Conservation (phyloP, 1,284 basidiomycete species). For the Ustilago sp. region DNA sequence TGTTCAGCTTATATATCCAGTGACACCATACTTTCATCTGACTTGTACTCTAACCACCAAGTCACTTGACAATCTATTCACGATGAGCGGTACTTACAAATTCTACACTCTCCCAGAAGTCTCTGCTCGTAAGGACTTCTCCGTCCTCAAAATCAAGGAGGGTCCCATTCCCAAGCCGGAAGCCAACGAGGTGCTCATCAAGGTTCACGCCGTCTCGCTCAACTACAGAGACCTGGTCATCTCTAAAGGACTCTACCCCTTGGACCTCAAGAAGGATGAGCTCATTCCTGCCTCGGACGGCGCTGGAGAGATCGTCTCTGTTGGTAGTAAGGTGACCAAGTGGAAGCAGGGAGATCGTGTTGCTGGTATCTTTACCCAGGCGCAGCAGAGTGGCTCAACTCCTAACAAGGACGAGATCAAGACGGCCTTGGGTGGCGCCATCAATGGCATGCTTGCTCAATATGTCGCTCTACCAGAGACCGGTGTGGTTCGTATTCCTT, state of each 20-base stretch:
- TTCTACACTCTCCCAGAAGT: slow-evolving; percentile 41
- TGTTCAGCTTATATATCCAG: neutral
- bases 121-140: slow-evolving; percentile 42
- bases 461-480: slow-evolving; percentile 70
- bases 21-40: neutral
- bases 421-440: slow-evolving; percentile 73
- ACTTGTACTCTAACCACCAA: neutral
- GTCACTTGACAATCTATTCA: neutral
- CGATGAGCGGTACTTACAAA: slow-evolving; percentile 42
- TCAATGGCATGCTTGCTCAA: slow-evolving; percentile 75
- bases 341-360: slow-evolving; percentile 76
- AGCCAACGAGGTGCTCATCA: slow-evolving; percentile 58
- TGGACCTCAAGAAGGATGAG: slow-evolving; percentile 45
- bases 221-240: slow-evolving; percentile 69
- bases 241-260: slow-evolving; percentile 40
- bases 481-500: slow-evolving; percentile 64
- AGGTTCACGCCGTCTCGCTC: slow-evolving; percentile 70
- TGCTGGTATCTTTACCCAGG: slow-evolving; percentile 65
- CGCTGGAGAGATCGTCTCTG: slow-evolving; percentile 75
- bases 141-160: slow-evolving; percentile 39
- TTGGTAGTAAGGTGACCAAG: slow-evolving; percentile 73
- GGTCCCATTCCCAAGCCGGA: slow-evolving; percentile 52
- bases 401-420: slow-evolving; percentile 60
- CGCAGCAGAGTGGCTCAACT: slow-evolving; percentile 68
- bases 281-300: slow-evolving; percentile 76